phyloP scores from a whole-genome alignment of 2,329 filamentous ascomycete genomes.

The Diaporthe velutina region DNA sequence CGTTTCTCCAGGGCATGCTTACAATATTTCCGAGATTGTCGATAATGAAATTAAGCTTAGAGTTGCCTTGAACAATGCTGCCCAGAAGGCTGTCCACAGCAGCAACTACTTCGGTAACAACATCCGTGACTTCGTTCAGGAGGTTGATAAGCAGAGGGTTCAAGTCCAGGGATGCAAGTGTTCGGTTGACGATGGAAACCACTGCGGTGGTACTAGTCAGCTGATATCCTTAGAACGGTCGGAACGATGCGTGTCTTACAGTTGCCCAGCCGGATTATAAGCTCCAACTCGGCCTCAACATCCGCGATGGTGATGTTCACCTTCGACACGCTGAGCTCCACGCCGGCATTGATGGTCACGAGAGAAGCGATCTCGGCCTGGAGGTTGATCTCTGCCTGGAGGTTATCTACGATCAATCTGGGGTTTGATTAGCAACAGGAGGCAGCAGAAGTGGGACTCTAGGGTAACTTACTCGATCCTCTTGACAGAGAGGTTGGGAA shows the following conservation, averaged over 20 bases:
- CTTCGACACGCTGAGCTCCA: conserved; percentile 61
- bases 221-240: not conserved
- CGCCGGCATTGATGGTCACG: conserved; percentile 67
- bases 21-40: conserved; percentile 73
- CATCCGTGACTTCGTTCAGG: conserved; percentile 64
- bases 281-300: conserved; percentile 69
- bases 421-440: not conserved
- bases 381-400: conserved; percentile 70
- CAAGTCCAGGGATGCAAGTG: conserved; percentile 69
- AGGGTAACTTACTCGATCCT: conserved; percentile 60
- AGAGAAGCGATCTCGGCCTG: conserved; percentile 71
- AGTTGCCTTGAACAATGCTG: conserved; percentile 68
- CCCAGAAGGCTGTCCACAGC: conserved; percentile 71
- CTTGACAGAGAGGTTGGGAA: conserved; percentile 70
- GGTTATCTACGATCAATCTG: conserved; percentile 67
- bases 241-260: not conserved
- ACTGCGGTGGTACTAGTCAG: conserved; percentile 46
- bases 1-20: not conserved
- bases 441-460: not conserved
- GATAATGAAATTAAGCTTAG: conserved; percentile 66
- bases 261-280: conserved; percentile 71
- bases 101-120: conserved; percentile 67
- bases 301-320: conserved; percentile 74
- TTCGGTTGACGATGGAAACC: conserved; percentile 72
- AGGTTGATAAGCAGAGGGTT: conserved; percentile 71